Evolutionary conservation across 805 yeast species (phyloP).

Genomic region (Candida andamanensis): DNA sequence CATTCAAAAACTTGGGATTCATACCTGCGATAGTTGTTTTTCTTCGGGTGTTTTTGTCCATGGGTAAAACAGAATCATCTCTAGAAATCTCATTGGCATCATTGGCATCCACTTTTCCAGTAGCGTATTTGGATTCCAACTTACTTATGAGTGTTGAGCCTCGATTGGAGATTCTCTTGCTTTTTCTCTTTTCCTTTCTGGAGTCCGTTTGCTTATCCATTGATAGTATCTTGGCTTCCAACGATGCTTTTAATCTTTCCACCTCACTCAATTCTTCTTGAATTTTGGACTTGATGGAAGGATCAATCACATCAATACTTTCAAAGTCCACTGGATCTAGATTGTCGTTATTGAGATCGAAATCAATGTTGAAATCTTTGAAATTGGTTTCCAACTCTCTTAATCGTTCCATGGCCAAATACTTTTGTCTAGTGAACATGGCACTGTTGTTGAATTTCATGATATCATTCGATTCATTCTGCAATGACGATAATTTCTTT

Average conservation of each 20-base stretch:
- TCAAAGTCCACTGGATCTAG: constrained; percentile 8
- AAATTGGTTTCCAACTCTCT: constrained; percentile 63
- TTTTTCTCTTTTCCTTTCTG: constrained; percentile 10
- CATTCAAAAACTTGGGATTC: constrained; percentile 50
- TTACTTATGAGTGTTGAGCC: constrained; percentile 17
- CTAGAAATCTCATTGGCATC: constrained; percentile 9
- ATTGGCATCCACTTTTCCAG: constrained; percentile 34
- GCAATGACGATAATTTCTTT: constrained; percentile 55
- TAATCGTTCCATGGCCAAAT: constrained; percentile 66
- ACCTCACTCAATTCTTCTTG: constrained; percentile 40
- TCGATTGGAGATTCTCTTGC: constrained; percentile 9
- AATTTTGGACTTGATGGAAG: constrained; percentile 30
- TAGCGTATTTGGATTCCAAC: constrained; percentile 42
- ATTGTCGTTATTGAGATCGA: constrained; percentile 20
- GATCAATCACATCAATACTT: constrained; percentile 23
- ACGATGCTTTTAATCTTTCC: constrained; percentile 33
- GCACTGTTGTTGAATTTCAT: constrained; percentile 64
- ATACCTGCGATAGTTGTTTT: constrained; percentile 31
- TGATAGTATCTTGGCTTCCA: constrained; percentile 34
- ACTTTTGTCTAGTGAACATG: constrained; percentile 53
- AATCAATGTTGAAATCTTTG: constrained; percentile 59
- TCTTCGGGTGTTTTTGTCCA: constrained; percentile 24
- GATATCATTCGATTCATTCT: constrained; percentile 71
- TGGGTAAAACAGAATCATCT: constrained; percentile 10
- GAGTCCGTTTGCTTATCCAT: constrained; percentile 12